Evolutionary conservation across 805 yeast species (phyloP), one percentile per base, ranked within the genome.

Genomic region (Komagataella mondaviorum): DNA sequence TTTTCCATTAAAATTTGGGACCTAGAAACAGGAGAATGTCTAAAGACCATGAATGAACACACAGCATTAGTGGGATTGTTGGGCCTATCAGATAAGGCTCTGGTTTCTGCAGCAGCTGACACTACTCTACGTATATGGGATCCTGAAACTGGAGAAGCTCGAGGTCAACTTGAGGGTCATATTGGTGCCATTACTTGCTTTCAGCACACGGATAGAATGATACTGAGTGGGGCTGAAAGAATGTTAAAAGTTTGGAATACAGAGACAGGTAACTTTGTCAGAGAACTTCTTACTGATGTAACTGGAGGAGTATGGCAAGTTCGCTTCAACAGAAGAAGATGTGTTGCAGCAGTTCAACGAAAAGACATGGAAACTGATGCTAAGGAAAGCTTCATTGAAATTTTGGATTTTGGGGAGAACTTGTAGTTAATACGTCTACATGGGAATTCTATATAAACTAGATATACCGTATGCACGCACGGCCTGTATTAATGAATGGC

Each of bases 31-130:
- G 96, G 97, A 6, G 72, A 77, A 54, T 75, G 84, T 48, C 66
- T 86, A 49, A 72, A 80, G 47, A 77, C 88, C 0, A 69, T 91
- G 48, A 88, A 83, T 52, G 97, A 96, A 1, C 99, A 93, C 64
- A 81, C 87, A 1, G 86, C 91, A 10, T 69, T 93, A 18, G 99
- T 93, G 14, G 99, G 98, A 0, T 70, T 93, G 47, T 71, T 91
- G 23, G 88, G 87, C 47, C 75, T 90, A 6, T 81, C 88, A 5
- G 81, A 84, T 23, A 80, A 83, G 43, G 81, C 80, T 48, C 71
- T 93, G 10, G 95, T 91, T 1, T 85, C 95, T 47, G 99, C 96
- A 0, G 98, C 97, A 2, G 98, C 98, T 0, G 99, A 93, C 65
- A 80, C 93, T 3, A 83, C 96, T 0, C 72, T 93, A 46, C 75